These are phyloP conservation scores for Turnera subulata DNA, from an alignment of 345 rosid species.

Conservation along the genomic window DNA sequence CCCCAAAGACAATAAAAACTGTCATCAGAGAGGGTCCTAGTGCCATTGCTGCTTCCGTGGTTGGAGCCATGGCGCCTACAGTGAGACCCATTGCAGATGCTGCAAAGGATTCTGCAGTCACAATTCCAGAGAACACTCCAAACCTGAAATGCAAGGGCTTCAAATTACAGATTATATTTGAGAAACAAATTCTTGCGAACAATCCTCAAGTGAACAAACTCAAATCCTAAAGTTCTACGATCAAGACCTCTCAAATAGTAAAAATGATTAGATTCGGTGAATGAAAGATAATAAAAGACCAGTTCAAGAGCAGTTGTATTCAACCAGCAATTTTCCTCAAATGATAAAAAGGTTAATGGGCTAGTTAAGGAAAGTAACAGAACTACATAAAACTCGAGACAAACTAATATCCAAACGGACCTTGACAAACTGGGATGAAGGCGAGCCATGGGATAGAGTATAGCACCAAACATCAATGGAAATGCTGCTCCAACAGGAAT, in stretches of 20 bases:
- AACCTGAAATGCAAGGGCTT: conserved; percentile 41
- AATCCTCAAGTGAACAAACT: no score
- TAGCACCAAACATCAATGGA: conserved; percentile 92
- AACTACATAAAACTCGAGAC: no score
- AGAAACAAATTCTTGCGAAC: no score
- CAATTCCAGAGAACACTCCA: conserved; percentile 87
- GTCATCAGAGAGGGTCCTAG: conserved; percentile 98
- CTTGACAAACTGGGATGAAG: conserved; percentile 82
- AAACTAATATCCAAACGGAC: conserved; percentile 28
- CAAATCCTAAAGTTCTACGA: no score
- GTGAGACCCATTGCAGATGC: conserved; percentile 99
- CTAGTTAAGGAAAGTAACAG: no score
- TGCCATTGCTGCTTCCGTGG: conserved; percentile 98
- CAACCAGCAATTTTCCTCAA: no score
- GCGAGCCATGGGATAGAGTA: conserved; percentile 90
- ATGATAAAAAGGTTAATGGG: no score
- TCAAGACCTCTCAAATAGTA: no score
- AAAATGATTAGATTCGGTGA: no score
- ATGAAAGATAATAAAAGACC: no score
- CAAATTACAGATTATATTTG: no score
- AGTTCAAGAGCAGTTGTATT: no score
- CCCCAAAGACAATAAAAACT: conserved; percentile 91
- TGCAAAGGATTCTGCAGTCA: conserved; percentile 89
- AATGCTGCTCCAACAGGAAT: conserved; percentile 92
- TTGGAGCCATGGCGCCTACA: conserved; percentile 97